Conservation (phyloP, 257 asterid species). For the Solanum appendiculatum region DNA sequence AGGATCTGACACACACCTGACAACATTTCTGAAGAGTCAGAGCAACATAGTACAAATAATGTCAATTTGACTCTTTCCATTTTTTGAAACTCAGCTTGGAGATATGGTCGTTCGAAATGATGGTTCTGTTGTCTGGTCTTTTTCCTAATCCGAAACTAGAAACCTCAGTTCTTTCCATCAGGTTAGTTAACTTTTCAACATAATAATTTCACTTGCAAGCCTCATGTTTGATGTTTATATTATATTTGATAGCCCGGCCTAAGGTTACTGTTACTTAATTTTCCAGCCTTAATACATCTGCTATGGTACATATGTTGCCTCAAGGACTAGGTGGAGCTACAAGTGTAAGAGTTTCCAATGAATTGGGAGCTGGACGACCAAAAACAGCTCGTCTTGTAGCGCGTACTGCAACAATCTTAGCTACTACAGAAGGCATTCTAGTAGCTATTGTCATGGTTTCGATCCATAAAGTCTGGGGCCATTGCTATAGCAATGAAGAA, state of each 20-base stretch:
- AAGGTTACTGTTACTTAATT: neutral
- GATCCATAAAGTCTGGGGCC: conserved; percentile 53
- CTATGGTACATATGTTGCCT: conserved; percentile 59
- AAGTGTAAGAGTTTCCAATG: conserved; percentile 59
- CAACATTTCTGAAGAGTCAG: neutral
- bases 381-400: conserved; percentile 48
- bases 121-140: conserved; percentile 59
- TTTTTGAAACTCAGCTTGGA: conserved; percentile 34
- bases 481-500: conserved; percentile 45
- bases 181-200: conserved; percentile 3
- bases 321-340: conserved; percentile 61
- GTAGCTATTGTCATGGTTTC: conserved; percentile 30
- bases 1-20: neutral
- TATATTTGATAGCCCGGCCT: neutral
- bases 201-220: neutral
- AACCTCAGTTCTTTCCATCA: conserved; percentile 71
- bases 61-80: neutral
- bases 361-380: conserved; percentile 56
- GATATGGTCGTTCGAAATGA: conserved; percentile 64
- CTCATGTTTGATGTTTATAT: neutral
- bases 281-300: conserved; percentile 48
- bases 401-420: conserved; percentile 33
- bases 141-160: conserved; percentile 65
- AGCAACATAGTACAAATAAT: neutral
- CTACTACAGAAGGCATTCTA: conserved; percentile 35